phyloP scores from a whole-genome alignment of 345 rosid genomes.

The Citrus sp. region DNA sequence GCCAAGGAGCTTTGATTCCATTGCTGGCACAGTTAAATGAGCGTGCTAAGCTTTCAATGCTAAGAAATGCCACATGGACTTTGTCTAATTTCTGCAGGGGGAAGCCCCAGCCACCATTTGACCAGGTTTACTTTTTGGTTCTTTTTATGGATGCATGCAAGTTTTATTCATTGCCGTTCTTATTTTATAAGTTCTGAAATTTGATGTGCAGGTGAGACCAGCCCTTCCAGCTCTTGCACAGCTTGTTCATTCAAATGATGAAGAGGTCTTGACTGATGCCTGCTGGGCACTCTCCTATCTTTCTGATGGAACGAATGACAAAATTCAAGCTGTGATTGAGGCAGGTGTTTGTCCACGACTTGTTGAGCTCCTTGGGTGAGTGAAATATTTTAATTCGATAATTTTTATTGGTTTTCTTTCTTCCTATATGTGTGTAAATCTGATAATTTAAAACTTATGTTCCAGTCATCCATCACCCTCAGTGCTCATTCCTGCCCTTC shows the following conservation, averaged over 20 bases:
- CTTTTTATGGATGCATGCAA: background rate
- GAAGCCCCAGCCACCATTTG: constrained; percentile 91
- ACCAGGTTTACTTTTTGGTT: constrained; percentile 46
- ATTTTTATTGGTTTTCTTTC: background rate
- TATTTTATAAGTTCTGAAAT: background rate
- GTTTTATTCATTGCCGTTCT: background rate
- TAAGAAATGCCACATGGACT: constrained; percentile 98
- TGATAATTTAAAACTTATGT: background rate
- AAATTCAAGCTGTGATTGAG: constrained; percentile 91
- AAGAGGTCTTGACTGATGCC: constrained; percentile 95
- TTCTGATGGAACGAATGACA: constrained; percentile 96
- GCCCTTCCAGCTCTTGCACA: constrained; percentile 87
- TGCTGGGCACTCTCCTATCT: constrained; percentile 98
- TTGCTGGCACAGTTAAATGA: constrained; percentile 71
- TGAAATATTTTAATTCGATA: constrained; percentile 1
- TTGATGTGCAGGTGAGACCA: constrained; percentile 62
- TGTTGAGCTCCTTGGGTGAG: constrained; percentile 82
- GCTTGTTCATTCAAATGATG: constrained; percentile 83
- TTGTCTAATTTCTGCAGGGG: constrained; percentile 93
- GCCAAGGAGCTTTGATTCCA: constrained; percentile 65
- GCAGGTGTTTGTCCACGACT: constrained; percentile 85
- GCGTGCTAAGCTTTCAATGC: constrained; percentile 90
- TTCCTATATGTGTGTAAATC: background rate
- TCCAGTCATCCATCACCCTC: constrained; percentile 78
- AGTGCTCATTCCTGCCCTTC: constrained; percentile 91